These are phyloP conservation scores for Aspergillus chevalieri DNA, from an alignment of 2,329 filamentous ascomycete species.

Conservation along the genomic window DNA sequence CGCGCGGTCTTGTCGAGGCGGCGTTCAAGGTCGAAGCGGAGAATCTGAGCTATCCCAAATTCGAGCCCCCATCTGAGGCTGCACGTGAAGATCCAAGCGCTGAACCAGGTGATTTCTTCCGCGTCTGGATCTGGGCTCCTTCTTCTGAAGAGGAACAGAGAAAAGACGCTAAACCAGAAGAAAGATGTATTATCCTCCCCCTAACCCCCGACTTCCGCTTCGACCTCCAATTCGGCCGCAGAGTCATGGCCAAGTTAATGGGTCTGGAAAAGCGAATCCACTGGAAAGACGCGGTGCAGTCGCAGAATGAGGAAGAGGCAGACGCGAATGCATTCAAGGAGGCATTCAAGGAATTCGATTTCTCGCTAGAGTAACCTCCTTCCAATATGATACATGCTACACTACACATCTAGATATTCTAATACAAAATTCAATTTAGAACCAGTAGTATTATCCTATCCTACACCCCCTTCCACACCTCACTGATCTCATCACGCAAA, in stretches of 20 bases:
- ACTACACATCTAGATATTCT: too few species aligned
- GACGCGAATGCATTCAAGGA: slow-evolving; percentile 75
- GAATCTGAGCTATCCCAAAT: slow-evolving; percentile 57
- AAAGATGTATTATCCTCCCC: slow-evolving; percentile 67
- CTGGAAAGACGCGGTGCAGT: slow-evolving; percentile 81
- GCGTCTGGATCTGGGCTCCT: slow-evolving; percentile 69
- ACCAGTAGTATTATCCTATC: too few species aligned
- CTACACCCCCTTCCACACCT: too few species aligned
- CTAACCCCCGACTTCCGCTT: slow-evolving; percentile 69
- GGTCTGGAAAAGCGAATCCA: slow-evolving; percentile 69
- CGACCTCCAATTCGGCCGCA: slow-evolving; percentile 82
- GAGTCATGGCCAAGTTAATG: slow-evolving; percentile 81
- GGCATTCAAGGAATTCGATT: slow-evolving; percentile 82
- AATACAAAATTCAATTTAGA: too few species aligned
- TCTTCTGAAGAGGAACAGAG: slow-evolving; percentile 7
- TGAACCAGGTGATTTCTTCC: slow-evolving; percentile 61
- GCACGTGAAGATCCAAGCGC: slow-evolving; percentile 35
- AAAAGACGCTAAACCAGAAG: slow-evolving; percentile 21
- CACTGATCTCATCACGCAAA: too few species aligned
- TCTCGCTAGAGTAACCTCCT: slow-evolving; percentile 49
- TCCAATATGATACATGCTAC: background rate
- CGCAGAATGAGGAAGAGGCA: slow-evolving; percentile 66
- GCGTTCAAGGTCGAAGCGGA: slow-evolving; percentile 85
- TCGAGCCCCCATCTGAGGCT: slow-evolving; percentile 31
- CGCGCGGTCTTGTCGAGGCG: slow-evolving; percentile 71